Conservation (phyloP, 176 grass and related monocot genomes). For the Carex cristatella region DNA sequence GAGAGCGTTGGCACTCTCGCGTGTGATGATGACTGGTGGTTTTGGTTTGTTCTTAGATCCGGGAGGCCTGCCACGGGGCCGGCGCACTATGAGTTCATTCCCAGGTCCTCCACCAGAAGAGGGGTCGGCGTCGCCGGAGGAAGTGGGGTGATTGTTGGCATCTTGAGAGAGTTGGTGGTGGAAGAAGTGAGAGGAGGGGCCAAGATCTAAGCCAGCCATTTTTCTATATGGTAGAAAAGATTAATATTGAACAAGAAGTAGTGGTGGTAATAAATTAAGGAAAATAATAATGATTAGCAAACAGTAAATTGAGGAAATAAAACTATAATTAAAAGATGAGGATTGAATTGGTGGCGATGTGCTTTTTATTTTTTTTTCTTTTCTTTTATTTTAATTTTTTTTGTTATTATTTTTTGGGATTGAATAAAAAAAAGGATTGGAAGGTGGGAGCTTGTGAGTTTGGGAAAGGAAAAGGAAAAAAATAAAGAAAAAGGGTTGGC, state of each 20-base stretch:
- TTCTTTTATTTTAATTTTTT: conserved; percentile 29
- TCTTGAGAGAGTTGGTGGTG: conserved; percentile 47
- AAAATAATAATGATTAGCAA: conserved; percentile 38
- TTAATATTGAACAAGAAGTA: conserved; percentile 43
- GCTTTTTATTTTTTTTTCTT: conserved; percentile 34
- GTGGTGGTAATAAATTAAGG: conserved; percentile 32
- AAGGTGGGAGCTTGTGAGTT: conserved; percentile 33
- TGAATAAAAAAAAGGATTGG: conserved; percentile 59
- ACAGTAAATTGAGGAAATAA: conserved; percentile 21
- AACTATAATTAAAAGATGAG: conserved; percentile 9
- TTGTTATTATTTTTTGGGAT: conserved; percentile 29
- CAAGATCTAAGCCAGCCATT: conserved; percentile 92
- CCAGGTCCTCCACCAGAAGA: conserved; percentile 31
- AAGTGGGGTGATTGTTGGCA: conserved; percentile 14
- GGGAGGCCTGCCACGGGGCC: conserved; percentile 70
- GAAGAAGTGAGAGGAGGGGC: conserved; percentile 68
- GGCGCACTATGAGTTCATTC: conserved; percentile 38
- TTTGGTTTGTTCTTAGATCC: conserved; percentile 99
- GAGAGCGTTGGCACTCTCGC: conserved; percentile 91
- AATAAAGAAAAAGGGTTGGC: conserved; percentile 13
- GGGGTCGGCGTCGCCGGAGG: conserved; percentile 24
- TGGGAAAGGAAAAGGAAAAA: conserved; percentile 26
- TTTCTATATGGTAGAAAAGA: conserved; percentile 41
- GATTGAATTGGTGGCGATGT: conserved; percentile 16
- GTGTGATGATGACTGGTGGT: conserved; percentile 92